Percentiles rank a stretch among this genome's conserved stretches.
Evolutionary conservation across 331 rosid species (phyloP).

Genomic region (Rhamnella rubrinervis): DNA sequence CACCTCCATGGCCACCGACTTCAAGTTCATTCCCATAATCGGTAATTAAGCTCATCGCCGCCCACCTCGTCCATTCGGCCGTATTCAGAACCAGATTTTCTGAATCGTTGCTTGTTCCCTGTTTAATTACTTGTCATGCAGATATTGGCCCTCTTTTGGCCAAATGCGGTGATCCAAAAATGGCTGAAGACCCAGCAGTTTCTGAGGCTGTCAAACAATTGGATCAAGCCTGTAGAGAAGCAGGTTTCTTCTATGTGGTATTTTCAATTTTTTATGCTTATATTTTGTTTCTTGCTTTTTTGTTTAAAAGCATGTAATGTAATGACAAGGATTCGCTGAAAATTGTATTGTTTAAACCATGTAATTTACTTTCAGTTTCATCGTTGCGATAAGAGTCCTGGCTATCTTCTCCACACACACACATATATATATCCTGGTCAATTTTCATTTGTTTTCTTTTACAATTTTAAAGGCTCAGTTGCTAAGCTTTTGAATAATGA

Average conservation of each 20-base stretch:
- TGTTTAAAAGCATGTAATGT: too few relatives aligned
- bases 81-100: too few relatives aligned
- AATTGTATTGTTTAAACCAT: too few relatives aligned
- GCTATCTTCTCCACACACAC: too few relatives aligned
- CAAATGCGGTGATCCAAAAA: constrained; percentile 62
- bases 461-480: background rate
- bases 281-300: too few relatives aligned
- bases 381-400: too few relatives aligned
- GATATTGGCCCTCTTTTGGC: constrained; percentile 72
- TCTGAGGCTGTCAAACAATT: constrained; percentile 60
- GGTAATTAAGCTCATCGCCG: constrained; percentile 34
- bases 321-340: too few relatives aligned
- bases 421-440: background rate
- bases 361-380: too few relatives aligned
- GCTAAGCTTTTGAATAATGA: constrained; percentile 10
- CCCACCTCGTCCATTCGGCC: background rate
- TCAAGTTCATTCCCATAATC: constrained; percentile 69
- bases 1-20: constrained; percentile 60
- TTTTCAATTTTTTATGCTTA: background rate
- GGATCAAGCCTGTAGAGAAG: constrained; percentile 79
- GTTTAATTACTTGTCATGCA: constrained; percentile 22
- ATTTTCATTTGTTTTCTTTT: background rate
- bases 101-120: background rate
- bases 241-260: constrained; percentile 97
- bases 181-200: constrained; percentile 63